Evolutionary conservation across 495 filamentous ascomycete genomes (phyloP), one percentile per base, ranked within the genome.

Genomic region (Hyaloscypha finlandica): DNA sequence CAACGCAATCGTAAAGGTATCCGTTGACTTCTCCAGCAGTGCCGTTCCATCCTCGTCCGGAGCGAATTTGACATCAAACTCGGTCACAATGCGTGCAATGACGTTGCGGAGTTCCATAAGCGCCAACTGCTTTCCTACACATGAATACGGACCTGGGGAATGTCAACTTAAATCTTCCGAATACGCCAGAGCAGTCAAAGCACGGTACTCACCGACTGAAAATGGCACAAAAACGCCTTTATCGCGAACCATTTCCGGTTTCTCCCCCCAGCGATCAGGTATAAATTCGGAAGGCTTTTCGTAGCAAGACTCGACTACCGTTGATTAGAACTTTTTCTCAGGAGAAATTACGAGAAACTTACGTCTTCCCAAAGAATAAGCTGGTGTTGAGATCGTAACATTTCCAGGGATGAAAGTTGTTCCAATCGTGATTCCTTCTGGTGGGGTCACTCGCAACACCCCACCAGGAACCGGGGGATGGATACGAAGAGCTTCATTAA

Each of bases 401-500:
- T 77, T 70, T n/a, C 82, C 82, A 0, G 85, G 85, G 20, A 87
- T 81, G 64, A 72, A 78, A 3, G 71, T 75, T 22, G 81, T 78
- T 30, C 77, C 83, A n/a, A 86, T 65, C n/a, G 73, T 65, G 5
- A 85, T 52, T 9, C 84, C 83, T 69, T 81, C 75, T 2, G 78
- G 68, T 3, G 80, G 82, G 8, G 81, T 83, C 1, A 75, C 57
- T 8, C 84, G 77, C 8, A 65, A 65, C 2, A 75, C 56, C 2
- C 74, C 75, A 0, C 68, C 75, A 0, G 76, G 71, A 0, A 81
- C 71, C 0, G 82, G 70, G 4, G 83, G 81, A 51, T 79, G 75
- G 11, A 88, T 69, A 12, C 86, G 77, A 6, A 88, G 77, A 1
- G 80, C 75, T 68, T 89, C 86, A 33, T 84, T 79, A 64, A 87